Evolutionary conservation across 192 early-diverging fungal genomes (phyloP), one percentile per base, ranked within the genome.

Genomic region (Dissophora ornata): DNA sequence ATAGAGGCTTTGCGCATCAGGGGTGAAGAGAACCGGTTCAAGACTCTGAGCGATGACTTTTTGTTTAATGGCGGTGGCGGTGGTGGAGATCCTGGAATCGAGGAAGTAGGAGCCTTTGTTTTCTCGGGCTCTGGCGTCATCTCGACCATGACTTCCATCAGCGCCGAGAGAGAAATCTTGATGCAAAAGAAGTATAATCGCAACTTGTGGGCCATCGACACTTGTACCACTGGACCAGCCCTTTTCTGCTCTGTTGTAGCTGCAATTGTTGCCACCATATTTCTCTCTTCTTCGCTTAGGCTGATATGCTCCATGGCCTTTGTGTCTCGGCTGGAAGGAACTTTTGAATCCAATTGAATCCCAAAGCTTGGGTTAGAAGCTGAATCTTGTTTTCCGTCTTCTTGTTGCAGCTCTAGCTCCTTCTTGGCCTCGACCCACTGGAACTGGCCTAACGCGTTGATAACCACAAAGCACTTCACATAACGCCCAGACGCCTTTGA

Each of bases 101-200:
- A 16, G 5, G 18, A 16, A 6, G 18, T 6, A 32, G 25, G 2
- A 1, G 15, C 18, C 0, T 42, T 18, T 3, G 52, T 4, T n/a
- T n/a, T n/a, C n/a, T n/a, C n/a, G n/a, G n/a, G n/a, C 18, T 44
- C 64, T 21, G 45, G 11, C 54, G 42, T 42, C 34, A 59, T 25
- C 19, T 67, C 71, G 5, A 57, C 25, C 30, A 56, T 36, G 18
- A 56, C 57, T 12, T 75, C 71, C 10, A 51, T 29, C 36, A 61
- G 13, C 6, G 73, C 58, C 2, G 58, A 47, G 7, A 51, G 29
- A 0, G 73, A 62, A 29, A 77, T 57, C 36, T 57, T 62, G 46
- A 77, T 56, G 24, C 73, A 67, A 30, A 77, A 77, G 19, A 77
- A 77, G 18, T 67, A 59, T n/a, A 77, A 47, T n/a, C 73, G 28